Evolutionary conservation across 2,329 filamentous ascomycete genomes (phyloP).

Genomic region (Pleomassaria siparia): DNA sequence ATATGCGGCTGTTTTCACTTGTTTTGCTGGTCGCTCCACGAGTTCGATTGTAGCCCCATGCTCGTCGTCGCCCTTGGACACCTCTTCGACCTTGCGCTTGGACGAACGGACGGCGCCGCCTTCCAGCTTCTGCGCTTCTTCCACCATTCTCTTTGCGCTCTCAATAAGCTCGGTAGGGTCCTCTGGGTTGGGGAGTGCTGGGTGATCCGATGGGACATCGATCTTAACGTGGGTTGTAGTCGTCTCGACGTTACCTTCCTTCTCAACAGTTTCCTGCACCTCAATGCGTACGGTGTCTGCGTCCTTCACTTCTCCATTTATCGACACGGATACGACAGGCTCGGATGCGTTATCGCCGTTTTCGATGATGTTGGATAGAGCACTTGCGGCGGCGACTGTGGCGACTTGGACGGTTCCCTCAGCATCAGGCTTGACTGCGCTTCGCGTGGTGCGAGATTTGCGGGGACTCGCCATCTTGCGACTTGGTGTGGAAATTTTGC

Average conservation of each 20-base stretch:
- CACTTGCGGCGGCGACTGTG: constrained; percentile 49
- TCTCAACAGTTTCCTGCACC: constrained; percentile 65
- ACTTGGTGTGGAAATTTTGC: constrained; percentile 50
- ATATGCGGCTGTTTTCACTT: constrained; percentile 57
- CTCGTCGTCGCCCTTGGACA: constrained; percentile 57
- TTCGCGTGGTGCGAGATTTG: constrained; percentile 54
- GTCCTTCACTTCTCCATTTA: constrained; percentile 46
- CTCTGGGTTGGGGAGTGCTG: constrained; percentile 71
- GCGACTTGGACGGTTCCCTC: constrained; percentile 42
- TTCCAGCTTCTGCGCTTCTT: constrained; percentile 62
- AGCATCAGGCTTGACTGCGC: constrained; percentile 28
- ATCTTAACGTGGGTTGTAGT: constrained; percentile 74
- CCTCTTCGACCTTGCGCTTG: constrained; percentile 57
- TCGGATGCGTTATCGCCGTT: constrained; percentile 31
- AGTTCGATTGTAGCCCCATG: constrained; percentile 40
- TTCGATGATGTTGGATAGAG: constrained; percentile 37
- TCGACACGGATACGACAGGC: constrained; percentile 45
- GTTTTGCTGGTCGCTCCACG: constrained; percentile 64
- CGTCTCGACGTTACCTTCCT: constrained; percentile 63
- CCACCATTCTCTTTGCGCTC: constrained; percentile 85
- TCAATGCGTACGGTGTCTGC: constrained; percentile 65
- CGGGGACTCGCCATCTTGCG: constrained; percentile 56
- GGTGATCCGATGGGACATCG: constrained; percentile 68
- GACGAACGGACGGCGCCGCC: constrained; percentile 26
- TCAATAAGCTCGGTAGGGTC: constrained; percentile 82